These are phyloP conservation scores for Boletus smithii DNA, from an alignment of 1,284 basidiomycete genomes.

Conservation along the genomic window DNA sequence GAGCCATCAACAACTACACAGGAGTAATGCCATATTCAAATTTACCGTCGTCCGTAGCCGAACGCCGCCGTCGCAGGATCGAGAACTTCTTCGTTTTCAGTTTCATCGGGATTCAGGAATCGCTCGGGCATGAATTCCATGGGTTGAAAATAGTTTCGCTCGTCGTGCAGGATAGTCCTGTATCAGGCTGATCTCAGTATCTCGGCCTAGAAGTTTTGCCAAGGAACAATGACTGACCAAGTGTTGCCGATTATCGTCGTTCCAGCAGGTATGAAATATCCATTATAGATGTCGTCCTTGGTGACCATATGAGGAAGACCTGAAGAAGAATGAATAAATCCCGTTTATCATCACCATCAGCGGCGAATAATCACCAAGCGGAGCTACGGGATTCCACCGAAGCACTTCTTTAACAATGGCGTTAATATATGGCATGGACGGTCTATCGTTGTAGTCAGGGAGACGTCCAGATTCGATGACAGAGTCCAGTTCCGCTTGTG, in stretches of 20 bases:
- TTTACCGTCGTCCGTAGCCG: conserved; percentile 46
- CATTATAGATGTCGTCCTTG: conserved; percentile 37
- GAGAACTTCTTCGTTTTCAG: conserved; percentile 33
- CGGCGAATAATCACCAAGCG: conserved; percentile 39
- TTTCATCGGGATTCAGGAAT: conserved; percentile 37
- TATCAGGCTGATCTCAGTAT: conserved; percentile 7
- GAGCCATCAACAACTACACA: conserved; percentile 1
- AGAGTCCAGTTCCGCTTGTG: conserved; percentile 44
- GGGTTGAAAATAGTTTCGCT: conserved; percentile 39
- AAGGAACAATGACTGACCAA: conserved; percentile 32
- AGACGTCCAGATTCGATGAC: conserved; percentile 42
- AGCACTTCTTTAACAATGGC: conserved; percentile 50
- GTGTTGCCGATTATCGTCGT: conserved; percentile 39
- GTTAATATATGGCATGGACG: conserved; percentile 42
- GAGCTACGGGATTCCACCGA: conserved; percentile 51
- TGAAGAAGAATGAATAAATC: conserved; percentile 19
- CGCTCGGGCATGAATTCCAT: conserved; percentile 44
- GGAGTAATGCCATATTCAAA: neutral
- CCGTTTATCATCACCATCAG: conserved; percentile 8
- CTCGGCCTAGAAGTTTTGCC: neutral
- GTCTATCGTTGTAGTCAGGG: conserved; percentile 45
- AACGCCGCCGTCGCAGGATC: conserved; percentile 45
- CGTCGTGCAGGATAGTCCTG: conserved; percentile 50
- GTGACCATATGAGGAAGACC: conserved; percentile 46
- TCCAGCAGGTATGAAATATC: conserved; percentile 41